These are phyloP conservation scores for Tylopilus sp. DNA, from an alignment of 768 basidiomycete genomes.

Conservation along the genomic window DNA sequence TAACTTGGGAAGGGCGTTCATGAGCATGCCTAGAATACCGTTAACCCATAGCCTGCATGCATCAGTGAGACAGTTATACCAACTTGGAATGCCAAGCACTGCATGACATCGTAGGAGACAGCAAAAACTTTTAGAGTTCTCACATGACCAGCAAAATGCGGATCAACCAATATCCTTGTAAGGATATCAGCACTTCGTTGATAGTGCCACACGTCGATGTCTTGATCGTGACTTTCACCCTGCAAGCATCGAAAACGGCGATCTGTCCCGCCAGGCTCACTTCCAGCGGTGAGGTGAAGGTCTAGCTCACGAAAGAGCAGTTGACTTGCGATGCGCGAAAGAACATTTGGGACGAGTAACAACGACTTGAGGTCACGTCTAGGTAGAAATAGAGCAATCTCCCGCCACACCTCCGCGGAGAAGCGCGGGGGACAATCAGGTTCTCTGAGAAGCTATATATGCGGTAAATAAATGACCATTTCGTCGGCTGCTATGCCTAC, in stretches of 20 bases:
- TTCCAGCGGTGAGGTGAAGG: conserved; percentile 50
- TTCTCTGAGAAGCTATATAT: conserved; percentile 29
- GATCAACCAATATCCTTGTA: conserved; percentile 60
- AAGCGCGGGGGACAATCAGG: conserved; percentile 49
- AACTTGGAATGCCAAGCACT: conserved; percentile 59
- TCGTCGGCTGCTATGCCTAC: conserved; percentile 29
- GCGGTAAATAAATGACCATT: background rate
- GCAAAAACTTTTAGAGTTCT: conserved; percentile 59
- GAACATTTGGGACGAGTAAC: conserved; percentile 58
- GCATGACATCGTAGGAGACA: conserved; percentile 43
- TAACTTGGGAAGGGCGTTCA: conserved; percentile 64
- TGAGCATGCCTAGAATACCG: conserved; percentile 52
- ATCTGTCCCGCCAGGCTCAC: conserved; percentile 22
- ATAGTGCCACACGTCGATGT: conserved; percentile 45
- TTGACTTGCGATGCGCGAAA: conserved; percentile 68
- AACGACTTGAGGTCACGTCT: conserved; percentile 63
- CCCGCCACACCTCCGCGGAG: conserved; percentile 69
- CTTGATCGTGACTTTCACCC: conserved; percentile 19
- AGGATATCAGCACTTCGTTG: conserved; percentile 71
- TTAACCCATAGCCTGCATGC: background rate
- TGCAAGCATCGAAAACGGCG: conserved; percentile 11
- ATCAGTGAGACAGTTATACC: conserved; percentile 35
- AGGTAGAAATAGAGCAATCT: conserved; percentile 60
- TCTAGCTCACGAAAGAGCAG: conserved; percentile 62
- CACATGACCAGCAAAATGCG: conserved; percentile 54